Evolutionary conservation across 2,329 filamentous ascomycete species (phyloP).

Genomic region (Fusarium siculi): DNA sequence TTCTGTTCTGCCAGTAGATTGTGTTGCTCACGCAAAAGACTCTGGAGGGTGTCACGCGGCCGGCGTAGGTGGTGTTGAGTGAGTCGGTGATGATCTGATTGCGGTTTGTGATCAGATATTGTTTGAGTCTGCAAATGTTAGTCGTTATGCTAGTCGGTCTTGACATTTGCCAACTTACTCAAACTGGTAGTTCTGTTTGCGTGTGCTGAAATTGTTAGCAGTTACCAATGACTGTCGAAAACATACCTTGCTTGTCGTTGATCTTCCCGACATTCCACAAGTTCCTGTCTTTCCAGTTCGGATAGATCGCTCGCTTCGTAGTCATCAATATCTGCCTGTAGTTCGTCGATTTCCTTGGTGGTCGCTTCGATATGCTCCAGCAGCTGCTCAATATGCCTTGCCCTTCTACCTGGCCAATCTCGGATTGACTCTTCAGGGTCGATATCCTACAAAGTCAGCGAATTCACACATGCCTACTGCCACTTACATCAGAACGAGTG

Average conservation of each 20-base stretch:
- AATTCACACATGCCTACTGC: rapidly evolving
- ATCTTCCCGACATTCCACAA: not conserved
- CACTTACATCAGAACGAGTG: conserved; percentile 54
- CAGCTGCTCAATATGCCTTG: conserved; percentile 29
- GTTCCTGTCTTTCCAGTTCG: conserved; percentile 4
- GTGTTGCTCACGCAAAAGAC: conserved; percentile 60
- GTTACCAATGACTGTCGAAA: not conserved
- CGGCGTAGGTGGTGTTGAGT: conserved; percentile 46
- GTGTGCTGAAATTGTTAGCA: conserved; percentile 8
- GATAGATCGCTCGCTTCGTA: conserved; percentile 2
- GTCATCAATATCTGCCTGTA: conserved; percentile 28
- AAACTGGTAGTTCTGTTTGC: conserved; percentile 30
- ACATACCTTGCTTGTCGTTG: conserved; percentile 1
- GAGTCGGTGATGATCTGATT: conserved; percentile 49
- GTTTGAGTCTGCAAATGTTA: conserved; percentile 41
- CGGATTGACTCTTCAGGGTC: conserved; percentile 46
- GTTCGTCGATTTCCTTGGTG: conserved; percentile 1
- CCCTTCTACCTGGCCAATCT: conserved; percentile 46
- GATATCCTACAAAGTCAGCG: conserved; percentile 41
- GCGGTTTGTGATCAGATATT: conserved; percentile 51
- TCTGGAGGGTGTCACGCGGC: conserved; percentile 40
- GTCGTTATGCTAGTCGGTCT: not conserved
- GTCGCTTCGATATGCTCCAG: conserved; percentile 17
- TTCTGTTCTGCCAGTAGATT: conserved; percentile 53
- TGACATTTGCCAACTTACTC: conserved; percentile 36